A percentile compares a stretch with the other conserved stretches of the same genome.
Conservation (phyloP, 2,329 filamentous ascomycete species). For the Diaporthe velutina region DNA sequence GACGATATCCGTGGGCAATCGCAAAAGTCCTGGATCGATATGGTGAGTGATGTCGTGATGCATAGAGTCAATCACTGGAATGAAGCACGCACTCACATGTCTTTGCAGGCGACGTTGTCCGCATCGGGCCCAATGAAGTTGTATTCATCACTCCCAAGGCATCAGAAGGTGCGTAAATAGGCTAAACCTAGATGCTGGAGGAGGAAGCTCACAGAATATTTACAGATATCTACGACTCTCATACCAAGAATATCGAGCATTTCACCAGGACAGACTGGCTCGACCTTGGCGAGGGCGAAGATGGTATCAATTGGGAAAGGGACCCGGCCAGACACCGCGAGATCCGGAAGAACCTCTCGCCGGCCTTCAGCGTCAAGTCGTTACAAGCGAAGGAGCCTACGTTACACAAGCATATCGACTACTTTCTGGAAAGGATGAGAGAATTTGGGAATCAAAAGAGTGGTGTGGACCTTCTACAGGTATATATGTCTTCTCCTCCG, state of each 20-base stretch:
- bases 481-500: not conserved
- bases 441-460: not conserved
- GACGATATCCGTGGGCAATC: constrained; percentile 19
- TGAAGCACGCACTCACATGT: not conserved
- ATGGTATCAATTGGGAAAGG: constrained; percentile 16
- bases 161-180: not conserved
- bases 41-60: constrained; percentile 9
- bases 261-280: constrained; percentile 29
- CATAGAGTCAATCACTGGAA: too few relatives aligned
- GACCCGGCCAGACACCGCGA: constrained; percentile 2
- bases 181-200: not conserved
- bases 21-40: constrained; percentile 4
- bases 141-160: constrained; percentile 22
- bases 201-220: not conserved
- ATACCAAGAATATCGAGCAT: not conserved
- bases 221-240: constrained; percentile 6
- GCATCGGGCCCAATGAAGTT: constrained; percentile 28
- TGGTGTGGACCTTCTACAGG: not conserved
- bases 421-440: constrained; percentile 1
- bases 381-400: constrained; percentile 1
- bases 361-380: not conserved
- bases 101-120: not conserved
- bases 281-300: not conserved
- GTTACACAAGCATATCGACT: constrained; percentile 14
- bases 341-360: not conserved